These are phyloP conservation scores for Brassica cretica DNA, from an alignment of 345 rosid genomes.

Conservation along the genomic window DNA sequence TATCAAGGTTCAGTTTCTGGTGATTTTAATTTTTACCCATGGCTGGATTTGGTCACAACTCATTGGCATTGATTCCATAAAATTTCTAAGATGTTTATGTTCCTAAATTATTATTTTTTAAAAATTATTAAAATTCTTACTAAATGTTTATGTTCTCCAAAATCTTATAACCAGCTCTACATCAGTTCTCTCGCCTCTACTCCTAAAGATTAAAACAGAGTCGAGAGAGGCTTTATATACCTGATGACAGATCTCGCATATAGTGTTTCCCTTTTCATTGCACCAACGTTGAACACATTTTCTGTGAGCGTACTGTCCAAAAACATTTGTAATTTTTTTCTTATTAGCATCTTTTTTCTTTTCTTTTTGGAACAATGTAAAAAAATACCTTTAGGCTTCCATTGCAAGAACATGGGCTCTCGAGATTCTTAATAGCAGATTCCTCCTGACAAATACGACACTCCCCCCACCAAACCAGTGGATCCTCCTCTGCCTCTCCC, in stretches of 20 bases:
- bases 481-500: slow-evolving; percentile 15
- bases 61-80: too few relatives aligned
- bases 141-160: too few relatives aligned
- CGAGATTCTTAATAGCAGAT: slow-evolving; percentile 65
- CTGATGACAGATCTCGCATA: slow-evolving; percentile 96
- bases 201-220: not conserved
- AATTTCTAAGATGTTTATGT: too few relatives aligned
- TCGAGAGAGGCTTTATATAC: slow-evolving; percentile 38
- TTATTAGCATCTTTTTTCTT: not conserved
- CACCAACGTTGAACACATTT: slow-evolving; percentile 98
- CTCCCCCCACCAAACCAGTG: slow-evolving; percentile 59
- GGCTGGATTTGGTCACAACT: too few relatives aligned
- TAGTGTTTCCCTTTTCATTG: slow-evolving; percentile 82
- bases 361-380: not conserved
- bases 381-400: slow-evolving; percentile 80
- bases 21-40: too few relatives aligned
- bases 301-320: slow-evolving; percentile 78
- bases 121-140: too few relatives aligned
- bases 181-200: not conserved
- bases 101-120: too few relatives aligned
- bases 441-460: slow-evolving; percentile 99
- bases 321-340: not conserved
- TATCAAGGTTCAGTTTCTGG: too few relatives aligned
- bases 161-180: too few relatives aligned
- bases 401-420: slow-evolving; percentile 84